Percentiles rank a stretch among this genome's conserved stretches.
Conservation (phyloP, 2,329 filamentous ascomycete genomes). For the Hypoxylon sp. region DNA sequence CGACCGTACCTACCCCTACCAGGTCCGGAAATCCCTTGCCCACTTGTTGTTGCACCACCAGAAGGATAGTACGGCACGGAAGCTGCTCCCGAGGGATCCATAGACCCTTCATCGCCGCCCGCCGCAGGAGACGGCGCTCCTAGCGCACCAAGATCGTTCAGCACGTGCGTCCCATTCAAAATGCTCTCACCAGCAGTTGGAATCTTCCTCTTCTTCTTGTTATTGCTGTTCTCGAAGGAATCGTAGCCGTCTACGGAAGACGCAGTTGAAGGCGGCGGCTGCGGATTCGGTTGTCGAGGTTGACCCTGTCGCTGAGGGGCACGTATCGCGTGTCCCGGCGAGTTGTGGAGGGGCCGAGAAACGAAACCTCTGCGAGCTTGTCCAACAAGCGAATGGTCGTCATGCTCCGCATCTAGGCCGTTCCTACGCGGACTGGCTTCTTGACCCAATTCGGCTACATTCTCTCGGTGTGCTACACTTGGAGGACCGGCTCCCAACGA, state of each 20-base stretch:
- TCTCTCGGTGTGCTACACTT: conserved; percentile 52
- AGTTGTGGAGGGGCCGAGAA: conserved; percentile 64
- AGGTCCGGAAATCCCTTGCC: conserved; percentile 84
- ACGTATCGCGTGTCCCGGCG: conserved; percentile 60
- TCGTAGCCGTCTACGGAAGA: conserved; percentile 91
- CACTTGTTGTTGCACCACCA: conserved; percentile 69
- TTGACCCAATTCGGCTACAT: conserved; percentile 54
- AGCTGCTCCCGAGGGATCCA: conserved; percentile 52
- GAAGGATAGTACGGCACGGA: conserved; percentile 59
- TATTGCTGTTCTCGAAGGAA: conserved; percentile 97
- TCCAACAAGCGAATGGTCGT: conserved; percentile 46
- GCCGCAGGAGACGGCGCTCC: conserved; percentile 54
- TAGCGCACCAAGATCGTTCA: conserved; percentile 56
- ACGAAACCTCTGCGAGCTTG: conserved; percentile 55
- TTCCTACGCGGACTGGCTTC: conserved; percentile 56
- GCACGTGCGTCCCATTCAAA: conserved; percentile 60
- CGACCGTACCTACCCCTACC: conserved; percentile 89
- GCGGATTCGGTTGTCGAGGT: conserved; percentile 62
- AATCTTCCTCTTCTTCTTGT: conserved; percentile 99
- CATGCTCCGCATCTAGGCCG: conserved; percentile 46
- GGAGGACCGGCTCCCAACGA: conserved; percentile 52
- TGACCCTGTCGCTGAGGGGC: conserved; percentile 63
- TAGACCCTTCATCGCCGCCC: conserved; percentile 55
- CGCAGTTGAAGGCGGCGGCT: conserved; percentile 76
- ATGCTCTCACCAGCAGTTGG: conserved; percentile 84